Percentiles rank a stretch among this genome's conserved stretches.
Conservation (phyloP, 2,329 filamentous ascomycete genomes). For the Samsoniella hepiali region DNA sequence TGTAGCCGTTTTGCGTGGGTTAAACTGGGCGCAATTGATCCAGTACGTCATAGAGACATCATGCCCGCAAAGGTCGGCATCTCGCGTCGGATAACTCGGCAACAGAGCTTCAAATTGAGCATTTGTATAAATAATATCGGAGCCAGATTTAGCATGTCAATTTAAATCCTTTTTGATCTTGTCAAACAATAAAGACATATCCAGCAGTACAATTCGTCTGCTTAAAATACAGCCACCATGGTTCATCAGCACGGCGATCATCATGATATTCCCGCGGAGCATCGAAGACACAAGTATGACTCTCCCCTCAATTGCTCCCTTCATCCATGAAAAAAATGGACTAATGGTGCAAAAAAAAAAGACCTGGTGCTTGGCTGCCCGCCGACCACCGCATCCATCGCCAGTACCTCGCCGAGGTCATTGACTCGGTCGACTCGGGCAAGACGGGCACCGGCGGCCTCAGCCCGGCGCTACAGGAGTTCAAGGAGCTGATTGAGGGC, state of each 20-base stretch:
- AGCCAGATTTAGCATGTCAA: neutral
- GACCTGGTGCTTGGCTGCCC: slow-evolving; percentile 60
- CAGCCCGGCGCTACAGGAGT: slow-evolving; percentile 60
- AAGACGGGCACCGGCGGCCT: slow-evolving; percentile 43
- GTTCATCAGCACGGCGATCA: slow-evolving; percentile 50
- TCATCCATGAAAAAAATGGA: neutral
- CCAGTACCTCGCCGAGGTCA: slow-evolving; percentile 58
- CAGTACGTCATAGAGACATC: slow-evolving; percentile 9
- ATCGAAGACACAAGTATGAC: slow-evolving; percentile 43
- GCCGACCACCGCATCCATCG: slow-evolving; percentile 59
- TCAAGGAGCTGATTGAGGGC: slow-evolving; percentile 62
- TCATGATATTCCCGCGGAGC: slow-evolving; percentile 48
- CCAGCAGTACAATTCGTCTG: too few species aligned
- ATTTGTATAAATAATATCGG: neutral
- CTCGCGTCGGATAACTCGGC: slow-evolving; percentile 4
- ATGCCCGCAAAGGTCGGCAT: neutral
- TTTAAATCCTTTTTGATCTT: neutral
- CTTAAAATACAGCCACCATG: slow-evolving; percentile 34
- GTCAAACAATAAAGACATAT: neutral
- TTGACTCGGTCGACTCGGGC: slow-evolving; percentile 45
- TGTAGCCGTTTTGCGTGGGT: neutral
- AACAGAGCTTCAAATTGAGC: neutral
- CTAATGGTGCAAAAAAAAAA: neutral
- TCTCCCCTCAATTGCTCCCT: neutral
- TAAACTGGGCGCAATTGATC: neutral